Conservation (phyloP, 768 basidiomycete genomes). For the Calvatia gigantea region DNA sequence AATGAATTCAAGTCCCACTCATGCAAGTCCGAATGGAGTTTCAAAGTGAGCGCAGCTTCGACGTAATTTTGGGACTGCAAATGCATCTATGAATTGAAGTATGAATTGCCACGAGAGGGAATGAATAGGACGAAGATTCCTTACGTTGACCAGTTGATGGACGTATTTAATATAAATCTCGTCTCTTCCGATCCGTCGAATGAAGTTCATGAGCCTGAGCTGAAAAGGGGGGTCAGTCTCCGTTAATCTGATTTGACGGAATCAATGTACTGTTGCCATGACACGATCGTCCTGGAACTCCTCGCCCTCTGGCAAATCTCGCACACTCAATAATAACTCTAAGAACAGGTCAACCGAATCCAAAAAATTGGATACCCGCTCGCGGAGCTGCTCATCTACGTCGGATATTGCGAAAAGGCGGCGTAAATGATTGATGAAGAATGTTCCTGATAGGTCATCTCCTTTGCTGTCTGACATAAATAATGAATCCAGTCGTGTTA, state of each 20-base stretch:
- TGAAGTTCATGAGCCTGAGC: conserved; percentile 92
- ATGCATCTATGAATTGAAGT: conserved; percentile 57
- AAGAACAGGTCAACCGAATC: conserved; percentile 92
- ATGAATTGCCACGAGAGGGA: conserved; percentile 16
- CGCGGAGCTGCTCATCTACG: conserved; percentile 76
- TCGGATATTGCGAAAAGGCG: conserved; percentile 83
- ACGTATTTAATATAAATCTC: conserved; percentile 97
- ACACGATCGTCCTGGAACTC: conserved; percentile 95
- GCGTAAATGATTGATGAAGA: conserved; percentile 89
- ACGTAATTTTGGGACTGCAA: conserved; percentile 87
- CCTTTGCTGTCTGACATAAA: conserved; percentile 94
- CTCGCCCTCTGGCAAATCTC: conserved; percentile 87
- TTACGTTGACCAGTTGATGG: conserved; percentile 87
- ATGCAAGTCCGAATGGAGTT: conserved; percentile 90
- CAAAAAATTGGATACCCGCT: conserved; percentile 77
- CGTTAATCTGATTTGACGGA: conserved; percentile 1
- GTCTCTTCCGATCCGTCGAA: conserved; percentile 84
- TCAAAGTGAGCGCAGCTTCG: conserved; percentile 90
- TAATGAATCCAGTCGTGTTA: conserved; percentile 84
- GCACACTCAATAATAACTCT: conserved; percentile 81
- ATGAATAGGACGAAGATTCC: conserved; percentile 20
- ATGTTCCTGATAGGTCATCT: conserved; percentile 86
- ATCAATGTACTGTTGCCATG: conserved; percentile 69
- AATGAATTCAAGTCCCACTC: conserved; percentile 84
- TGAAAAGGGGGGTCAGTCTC: conserved; percentile 26